A percentile compares a stretch with the other conserved stretches of the same genome.
Conservation (phyloP, 176 grass and related monocot genomes). For the Lolium perenne region DNA sequence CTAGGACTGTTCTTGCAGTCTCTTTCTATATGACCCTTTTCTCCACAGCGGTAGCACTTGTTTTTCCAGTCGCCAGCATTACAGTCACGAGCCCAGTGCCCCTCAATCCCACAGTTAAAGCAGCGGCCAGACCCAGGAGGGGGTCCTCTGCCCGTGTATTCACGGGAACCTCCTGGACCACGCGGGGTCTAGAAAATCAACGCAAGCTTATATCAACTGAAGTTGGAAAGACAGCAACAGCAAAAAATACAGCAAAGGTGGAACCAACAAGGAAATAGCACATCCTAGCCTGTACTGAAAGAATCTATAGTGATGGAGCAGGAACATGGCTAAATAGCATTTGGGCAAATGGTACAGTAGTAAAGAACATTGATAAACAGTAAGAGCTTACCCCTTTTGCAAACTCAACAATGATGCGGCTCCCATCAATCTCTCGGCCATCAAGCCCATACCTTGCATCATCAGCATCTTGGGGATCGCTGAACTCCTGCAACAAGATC, state of each 20-base stretch:
- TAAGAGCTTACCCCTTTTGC: slow-evolving; percentile 71
- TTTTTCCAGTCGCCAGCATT: slow-evolving; percentile 90
- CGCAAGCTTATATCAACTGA: slow-evolving; percentile 7
- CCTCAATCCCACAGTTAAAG: slow-evolving; percentile 90
- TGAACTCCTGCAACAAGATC: slow-evolving; percentile 68
- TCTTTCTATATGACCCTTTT: slow-evolving; percentile 76
- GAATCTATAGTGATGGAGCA: slow-evolving; percentile 5
- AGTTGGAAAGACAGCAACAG: slow-evolving; percentile 9
- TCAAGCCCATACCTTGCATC: slow-evolving; percentile 83
- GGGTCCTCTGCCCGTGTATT: slow-evolving; percentile 63
- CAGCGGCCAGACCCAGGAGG: slow-evolving; percentile 72
- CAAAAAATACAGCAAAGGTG: neutral
- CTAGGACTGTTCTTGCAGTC: slow-evolving; percentile 81
- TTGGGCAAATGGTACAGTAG: slow-evolving; percentile 7
- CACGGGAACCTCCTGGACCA: slow-evolving; percentile 67
- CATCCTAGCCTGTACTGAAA: neutral
- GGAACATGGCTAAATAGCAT: slow-evolving; percentile 1
- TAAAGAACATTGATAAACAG: slow-evolving; percentile 19
- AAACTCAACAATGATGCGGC: slow-evolving; percentile 79
- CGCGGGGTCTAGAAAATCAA: slow-evolving; percentile 55
- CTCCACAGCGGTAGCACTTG: slow-evolving; percentile 84
- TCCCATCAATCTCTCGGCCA: slow-evolving; percentile 74
- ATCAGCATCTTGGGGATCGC: slow-evolving; percentile 84
- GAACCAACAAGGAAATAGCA: neutral
- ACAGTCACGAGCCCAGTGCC: slow-evolving; percentile 85